Evolutionary conservation across 768 basidiomycete genomes (phyloP).

Genomic region (Hericium coralloides): DNA sequence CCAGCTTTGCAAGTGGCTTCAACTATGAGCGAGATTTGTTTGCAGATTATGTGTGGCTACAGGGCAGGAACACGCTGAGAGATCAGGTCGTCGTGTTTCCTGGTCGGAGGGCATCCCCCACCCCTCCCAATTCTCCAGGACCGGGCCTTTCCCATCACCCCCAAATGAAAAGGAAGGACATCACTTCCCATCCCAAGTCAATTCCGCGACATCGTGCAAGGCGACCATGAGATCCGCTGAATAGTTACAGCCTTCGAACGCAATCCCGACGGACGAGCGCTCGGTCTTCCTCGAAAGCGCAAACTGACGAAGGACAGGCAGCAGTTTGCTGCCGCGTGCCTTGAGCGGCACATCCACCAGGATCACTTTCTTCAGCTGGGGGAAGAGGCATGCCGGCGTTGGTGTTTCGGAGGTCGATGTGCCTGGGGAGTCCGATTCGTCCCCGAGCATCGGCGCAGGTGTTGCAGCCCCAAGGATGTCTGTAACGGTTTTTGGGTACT

Average conservation of each 20-base stretch:
- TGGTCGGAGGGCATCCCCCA: not conserved
- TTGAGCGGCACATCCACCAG: not conserved
- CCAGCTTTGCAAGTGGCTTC: too few relatives aligned
- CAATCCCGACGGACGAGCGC: not conserved
- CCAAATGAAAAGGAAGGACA: not conserved
- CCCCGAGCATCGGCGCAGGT: too few relatives aligned
- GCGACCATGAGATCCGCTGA: not conserved
- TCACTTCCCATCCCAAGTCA: not conserved
- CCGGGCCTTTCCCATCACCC: not conserved
- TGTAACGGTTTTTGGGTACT: not conserved
- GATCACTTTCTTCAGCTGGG: not conserved
- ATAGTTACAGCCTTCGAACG: not conserved
- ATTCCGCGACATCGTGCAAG: not conserved
- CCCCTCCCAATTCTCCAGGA: not conserved
- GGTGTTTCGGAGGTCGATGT: not conserved
- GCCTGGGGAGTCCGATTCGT: not conserved
- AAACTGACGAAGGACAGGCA: not conserved
- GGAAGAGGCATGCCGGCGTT: not conserved
- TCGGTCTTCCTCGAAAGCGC: not conserved
- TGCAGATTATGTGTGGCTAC: too few relatives aligned
- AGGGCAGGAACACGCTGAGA: too few relatives aligned
- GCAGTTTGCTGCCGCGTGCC: not conserved
- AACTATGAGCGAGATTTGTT: too few relatives aligned
- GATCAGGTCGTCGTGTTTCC: too few relatives aligned
- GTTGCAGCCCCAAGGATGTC: not conserved